phyloP scores from a whole-genome alignment of 1,139 yeast genomes.

The Magnusiomyces magnusii region DNA sequence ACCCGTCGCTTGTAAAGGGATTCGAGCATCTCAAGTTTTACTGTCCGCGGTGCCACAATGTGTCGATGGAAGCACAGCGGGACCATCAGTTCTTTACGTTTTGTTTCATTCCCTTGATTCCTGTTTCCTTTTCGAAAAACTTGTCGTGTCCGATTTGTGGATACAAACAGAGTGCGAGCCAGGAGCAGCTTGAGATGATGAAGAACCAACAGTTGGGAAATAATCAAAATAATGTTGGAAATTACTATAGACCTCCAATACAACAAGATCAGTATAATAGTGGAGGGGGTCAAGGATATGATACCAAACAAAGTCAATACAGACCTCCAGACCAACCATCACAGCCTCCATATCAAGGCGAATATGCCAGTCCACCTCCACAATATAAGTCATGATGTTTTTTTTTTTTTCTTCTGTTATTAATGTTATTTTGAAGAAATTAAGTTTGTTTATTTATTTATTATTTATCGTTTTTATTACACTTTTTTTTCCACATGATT shows the following conservation, averaged over 20 bases:
- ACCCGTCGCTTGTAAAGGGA: conserved; percentile 24
- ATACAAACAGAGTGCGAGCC: conserved; percentile 40
- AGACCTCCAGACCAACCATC: neutral
- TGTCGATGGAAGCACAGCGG: conserved; percentile 38
- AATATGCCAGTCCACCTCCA: neutral
- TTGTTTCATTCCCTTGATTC: conserved; percentile 43
- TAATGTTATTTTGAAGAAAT: too few species aligned
- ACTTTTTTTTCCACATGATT: too few species aligned
- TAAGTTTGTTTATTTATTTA: too few species aligned
- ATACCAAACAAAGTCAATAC: neutral
- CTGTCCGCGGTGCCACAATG: conserved; percentile 37
- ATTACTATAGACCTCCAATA: neutral
- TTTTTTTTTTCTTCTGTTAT: neutral
- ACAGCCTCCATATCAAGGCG: neutral
- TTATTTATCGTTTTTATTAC: too few species aligned
- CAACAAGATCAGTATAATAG: neutral
- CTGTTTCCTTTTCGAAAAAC: conserved; percentile 41
- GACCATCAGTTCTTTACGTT: conserved; percentile 41
- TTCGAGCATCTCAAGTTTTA: conserved; percentile 25
- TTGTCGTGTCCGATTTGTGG: conserved; percentile 40
- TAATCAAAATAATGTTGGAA: neutral
- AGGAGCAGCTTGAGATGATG: conserved; percentile 34
- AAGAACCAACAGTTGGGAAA: conserved; percentile 15
- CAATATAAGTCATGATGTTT: neutral
- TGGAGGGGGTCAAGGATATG: neutral